Base-by-base conservation (phyloP, 495 filamentous ascomycete species). In the Hamigera avellanea region DNA sequence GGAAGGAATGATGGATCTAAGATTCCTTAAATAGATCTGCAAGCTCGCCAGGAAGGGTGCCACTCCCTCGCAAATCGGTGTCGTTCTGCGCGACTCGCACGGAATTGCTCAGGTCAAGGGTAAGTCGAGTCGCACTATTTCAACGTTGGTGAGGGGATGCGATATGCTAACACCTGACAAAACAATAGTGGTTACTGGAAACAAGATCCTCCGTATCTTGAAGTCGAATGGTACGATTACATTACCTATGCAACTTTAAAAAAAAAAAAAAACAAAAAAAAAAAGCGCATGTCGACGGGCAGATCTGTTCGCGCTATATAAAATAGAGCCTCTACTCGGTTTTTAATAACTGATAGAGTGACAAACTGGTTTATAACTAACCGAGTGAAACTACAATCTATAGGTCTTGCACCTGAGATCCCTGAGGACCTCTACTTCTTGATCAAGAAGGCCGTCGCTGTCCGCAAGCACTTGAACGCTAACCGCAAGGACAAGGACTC, bases 401-500 rank as follows among this genome's bases (percentile, higher is more conserved):
- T 66, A 98, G 91, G 93, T 72, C 84, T 98, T 60, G 88, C 89
- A 45, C 93, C 93, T 52, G 86, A 94, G 60, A 80, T 96, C 50
- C 91, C 91, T 48, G 91, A 96, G 75, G 93, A 96, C 66, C 79
- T 98, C 39, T 86, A 86, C 76, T 84, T 88, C 82, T 78, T 98
- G 62, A 96, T 98, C 80, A 95, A 95, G 81, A 98, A 98, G 84
- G 89, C 89, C 53, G 89, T 95, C 58, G 81, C 89, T 58, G 91
- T 99, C 72, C 91, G 93, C 70, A 99, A 99, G 85, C 93, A 96
- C 72, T 85, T 99, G 49, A 88, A 96, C 76, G 82, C 86, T 68
- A 99, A 99, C 78, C 87, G 91, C 66, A 99, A 99, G 77, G 91
- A 96, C 80, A 93, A 86, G 72, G 91, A 96, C 75, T 80, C 78